phyloP scores from a whole-genome alignment of 768 basidiomycete genomes.

The Hypholoma fasciculare region DNA sequence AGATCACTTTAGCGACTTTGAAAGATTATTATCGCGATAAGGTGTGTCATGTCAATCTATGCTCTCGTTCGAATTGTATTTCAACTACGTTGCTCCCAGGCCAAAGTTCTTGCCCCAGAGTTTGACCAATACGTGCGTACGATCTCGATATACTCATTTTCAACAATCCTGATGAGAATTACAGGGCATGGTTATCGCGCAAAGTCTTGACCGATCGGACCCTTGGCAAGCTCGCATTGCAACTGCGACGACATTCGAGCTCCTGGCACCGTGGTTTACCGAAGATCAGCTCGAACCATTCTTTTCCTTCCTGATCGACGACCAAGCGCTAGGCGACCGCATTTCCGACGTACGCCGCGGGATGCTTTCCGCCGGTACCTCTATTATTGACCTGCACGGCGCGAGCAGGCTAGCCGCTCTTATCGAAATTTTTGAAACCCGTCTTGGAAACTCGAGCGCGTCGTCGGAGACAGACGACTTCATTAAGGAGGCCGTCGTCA shows the following conservation, averaged over 20 bases:
- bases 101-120: constrained; percentile 85
- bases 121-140: constrained; percentile 85
- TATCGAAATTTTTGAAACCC: constrained; percentile 79
- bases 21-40: constrained; percentile 83
- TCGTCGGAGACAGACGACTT: constrained; percentile 78
- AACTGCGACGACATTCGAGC: constrained; percentile 64
- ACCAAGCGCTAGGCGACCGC: constrained; percentile 87
- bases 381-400: constrained; percentile 84
- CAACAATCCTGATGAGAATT: constrained; percentile 5
- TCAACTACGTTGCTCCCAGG: constrained; percentile 38
- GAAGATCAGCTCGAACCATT: constrained; percentile 64
- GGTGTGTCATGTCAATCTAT: constrained; percentile 33
- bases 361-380: constrained; percentile 85
- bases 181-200: constrained; percentile 91
- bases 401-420: constrained; percentile 67
- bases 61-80: neutral
- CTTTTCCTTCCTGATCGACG: constrained; percentile 84
- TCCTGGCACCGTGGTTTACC: constrained; percentile 66
- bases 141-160: neutral
- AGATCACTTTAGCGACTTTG: constrained; percentile 49
- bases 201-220: constrained; percentile 83
- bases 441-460: constrained; percentile 56
- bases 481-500: constrained; percentile 93
- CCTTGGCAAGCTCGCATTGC: constrained; percentile 87
- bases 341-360: constrained; percentile 77